Evolutionary conservation across 345 rosid species (phyloP).

Genomic region (Melaleuca alternifolia): DNA sequence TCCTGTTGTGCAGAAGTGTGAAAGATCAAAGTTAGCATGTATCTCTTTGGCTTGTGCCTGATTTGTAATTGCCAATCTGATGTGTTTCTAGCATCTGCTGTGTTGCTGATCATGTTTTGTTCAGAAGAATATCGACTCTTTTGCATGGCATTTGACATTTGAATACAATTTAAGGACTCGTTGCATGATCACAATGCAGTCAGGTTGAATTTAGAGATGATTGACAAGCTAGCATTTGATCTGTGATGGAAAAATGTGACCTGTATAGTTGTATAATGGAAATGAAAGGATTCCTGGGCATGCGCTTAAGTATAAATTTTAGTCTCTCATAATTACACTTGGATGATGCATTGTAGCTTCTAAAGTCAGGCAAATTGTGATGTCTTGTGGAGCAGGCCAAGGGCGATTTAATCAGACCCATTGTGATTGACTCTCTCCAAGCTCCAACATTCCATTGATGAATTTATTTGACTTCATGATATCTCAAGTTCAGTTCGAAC

Average conservation of each 20-base stretch:
- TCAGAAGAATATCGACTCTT: background rate
- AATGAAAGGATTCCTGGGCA: background rate
- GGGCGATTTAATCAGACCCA: background rate
- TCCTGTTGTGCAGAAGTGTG: constrained; percentile 24
- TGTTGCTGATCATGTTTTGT: background rate
- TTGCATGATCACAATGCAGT: background rate
- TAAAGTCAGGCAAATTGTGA: background rate
- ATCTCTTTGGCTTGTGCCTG: background rate
- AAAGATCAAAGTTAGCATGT: background rate
- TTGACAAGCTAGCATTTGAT: background rate
- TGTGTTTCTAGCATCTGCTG: background rate
- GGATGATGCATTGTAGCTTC: background rate
- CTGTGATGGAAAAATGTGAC: background rate
- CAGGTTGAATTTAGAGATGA: background rate
- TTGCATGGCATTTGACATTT: background rate
- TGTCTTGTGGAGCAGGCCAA: background rate
- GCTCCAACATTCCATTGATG: background rate
- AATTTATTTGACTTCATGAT: background rate
- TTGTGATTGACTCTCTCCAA: background rate
- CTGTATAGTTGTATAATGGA: background rate
- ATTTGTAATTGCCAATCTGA: background rate
- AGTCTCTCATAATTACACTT: background rate
- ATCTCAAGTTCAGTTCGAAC: background rate
- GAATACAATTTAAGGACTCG: background rate
- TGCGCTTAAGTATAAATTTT: background rate